A percentile compares a stretch with the other conserved stretches of the same genome.
Evolutionary conservation across 1,139 yeast species (phyloP).

Genomic region (Blastobotrys petasosporus): DNA sequence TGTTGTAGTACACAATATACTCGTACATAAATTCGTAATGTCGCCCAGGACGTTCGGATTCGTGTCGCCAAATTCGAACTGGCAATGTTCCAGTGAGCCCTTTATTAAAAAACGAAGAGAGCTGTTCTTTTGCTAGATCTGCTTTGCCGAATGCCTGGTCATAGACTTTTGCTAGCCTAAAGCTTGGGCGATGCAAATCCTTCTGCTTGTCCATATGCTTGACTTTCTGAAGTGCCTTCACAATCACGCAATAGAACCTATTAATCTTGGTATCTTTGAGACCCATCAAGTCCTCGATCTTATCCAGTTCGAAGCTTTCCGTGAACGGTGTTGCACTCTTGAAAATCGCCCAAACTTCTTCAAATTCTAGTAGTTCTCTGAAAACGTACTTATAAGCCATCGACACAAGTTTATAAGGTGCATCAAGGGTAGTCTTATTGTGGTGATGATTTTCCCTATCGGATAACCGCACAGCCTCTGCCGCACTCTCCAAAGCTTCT

Average conservation of each 20-base stretch:
- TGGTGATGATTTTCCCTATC: constrained; percentile 34
- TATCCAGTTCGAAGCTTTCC: no score
- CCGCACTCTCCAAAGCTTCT: constrained; percentile 20
- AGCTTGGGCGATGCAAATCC: constrained; percentile 89
- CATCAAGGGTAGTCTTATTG: constrained; percentile 57
- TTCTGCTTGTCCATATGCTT: constrained; percentile 65
- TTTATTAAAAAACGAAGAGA: constrained; percentile 57
- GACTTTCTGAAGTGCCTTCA: constrained; percentile 39
- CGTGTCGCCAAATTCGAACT: constrained; percentile 90
- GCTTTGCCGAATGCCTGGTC: constrained; percentile 50
- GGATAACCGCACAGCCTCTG: constrained; percentile 34
- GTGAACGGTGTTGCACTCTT: no score
- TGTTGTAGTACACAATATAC: constrained; percentile 60
- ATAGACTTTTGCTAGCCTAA: constrained; percentile 60
- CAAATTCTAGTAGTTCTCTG: constrained; percentile 25
- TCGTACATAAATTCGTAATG: constrained; percentile 75
- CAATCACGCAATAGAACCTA: constrained; percentile 30
- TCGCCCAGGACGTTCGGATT: constrained; percentile 84
- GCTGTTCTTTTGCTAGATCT: constrained; percentile 54
- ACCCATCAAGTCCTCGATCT: no score
- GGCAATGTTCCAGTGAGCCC: constrained; percentile 57
- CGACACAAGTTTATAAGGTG: constrained; percentile 63
- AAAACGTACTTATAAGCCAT: constrained; percentile 50
- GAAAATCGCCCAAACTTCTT: no score
- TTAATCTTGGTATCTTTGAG: no score